A percentile compares a stretch with the other conserved stretches of the same genome.
Evolutionary conservation across 2,329 filamentous ascomycete species (phyloP).

Genomic region (Monilinia fructigena): DNA sequence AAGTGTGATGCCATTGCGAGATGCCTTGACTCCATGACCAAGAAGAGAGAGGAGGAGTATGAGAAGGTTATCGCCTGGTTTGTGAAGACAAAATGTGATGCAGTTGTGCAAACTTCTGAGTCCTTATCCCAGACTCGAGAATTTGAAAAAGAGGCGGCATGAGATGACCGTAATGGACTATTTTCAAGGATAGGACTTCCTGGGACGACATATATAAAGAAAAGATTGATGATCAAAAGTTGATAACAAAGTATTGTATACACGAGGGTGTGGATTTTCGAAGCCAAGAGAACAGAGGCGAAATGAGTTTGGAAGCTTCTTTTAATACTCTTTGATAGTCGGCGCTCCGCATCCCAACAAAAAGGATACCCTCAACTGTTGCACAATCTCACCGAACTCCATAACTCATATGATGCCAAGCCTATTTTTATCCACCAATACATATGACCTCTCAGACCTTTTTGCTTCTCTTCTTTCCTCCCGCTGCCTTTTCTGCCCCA

Average conservation of each 20-base stretch:
- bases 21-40: too few relatives aligned
- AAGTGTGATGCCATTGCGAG: background rate
- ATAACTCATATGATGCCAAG: slow-evolving; percentile 5
- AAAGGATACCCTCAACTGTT: background rate
- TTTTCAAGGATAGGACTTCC: background rate
- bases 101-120: background rate
- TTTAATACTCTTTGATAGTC: background rate
- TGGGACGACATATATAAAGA: background rate
- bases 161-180: background rate
- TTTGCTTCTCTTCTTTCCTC: slow-evolving; percentile 36
- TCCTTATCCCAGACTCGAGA: background rate
- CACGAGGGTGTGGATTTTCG: background rate
- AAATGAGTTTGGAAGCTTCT: background rate
- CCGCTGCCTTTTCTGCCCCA: slow-evolving; percentile 24
- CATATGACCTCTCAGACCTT: slow-evolving; percentile 29
- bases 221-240: background rate
- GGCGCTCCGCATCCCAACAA: background rate
- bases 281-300: background rate
- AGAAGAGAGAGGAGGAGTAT: background rate
- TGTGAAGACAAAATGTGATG: background rate
- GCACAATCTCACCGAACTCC: slow-evolving; percentile 10
- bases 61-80: background rate
- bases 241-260: background rate
- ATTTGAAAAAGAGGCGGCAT: background rate
- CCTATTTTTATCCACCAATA: background rate